Evolutionary conservation across 148 eudicot species (phyloP).

Genomic region (Dysphania ambrosioides): DNA sequence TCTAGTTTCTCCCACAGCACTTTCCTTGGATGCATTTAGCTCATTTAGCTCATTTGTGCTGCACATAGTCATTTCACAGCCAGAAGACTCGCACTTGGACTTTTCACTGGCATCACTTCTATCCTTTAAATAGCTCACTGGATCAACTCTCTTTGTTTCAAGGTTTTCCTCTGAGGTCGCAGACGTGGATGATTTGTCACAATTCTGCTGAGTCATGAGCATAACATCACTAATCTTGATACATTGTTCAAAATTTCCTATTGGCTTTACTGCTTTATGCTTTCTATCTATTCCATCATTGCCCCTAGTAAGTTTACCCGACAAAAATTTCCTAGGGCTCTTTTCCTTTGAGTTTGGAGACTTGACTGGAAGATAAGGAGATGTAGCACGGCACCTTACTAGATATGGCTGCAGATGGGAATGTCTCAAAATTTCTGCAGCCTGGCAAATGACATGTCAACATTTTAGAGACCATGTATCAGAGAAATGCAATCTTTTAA

Average conservation of each 20-base stretch:
- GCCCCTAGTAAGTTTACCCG: slow-evolving; percentile 38
- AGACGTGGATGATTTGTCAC: slow-evolving; percentile 36
- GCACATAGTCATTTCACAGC: slow-evolving; percentile 37
- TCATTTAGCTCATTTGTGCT: slow-evolving; percentile 41
- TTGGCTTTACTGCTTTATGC: slow-evolving; percentile 33
- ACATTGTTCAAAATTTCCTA: slow-evolving; percentile 31
- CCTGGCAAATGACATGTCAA: slow-evolving; percentile 35
- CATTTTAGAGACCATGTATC: slow-evolving; percentile 7
- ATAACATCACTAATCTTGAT: slow-evolving; percentile 23
- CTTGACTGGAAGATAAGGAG: slow-evolving; percentile 80
- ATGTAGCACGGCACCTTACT: slow-evolving; percentile 61
- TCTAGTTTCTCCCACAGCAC: slow-evolving; percentile 23
- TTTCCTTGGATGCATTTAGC: slow-evolving; percentile 38
- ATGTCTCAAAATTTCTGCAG: slow-evolving; percentile 84
- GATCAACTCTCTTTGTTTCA: slow-evolving; percentile 84
- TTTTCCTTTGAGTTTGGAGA: slow-evolving; percentile 66
- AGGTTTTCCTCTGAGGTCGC: slow-evolving; percentile 48
- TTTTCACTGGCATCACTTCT: slow-evolving; percentile 51
- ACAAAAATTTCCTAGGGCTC: slow-evolving; percentile 44
- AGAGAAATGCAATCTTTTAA: slow-evolving; percentile 15
- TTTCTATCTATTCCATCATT: slow-evolving; percentile 40
- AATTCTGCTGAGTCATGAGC: slow-evolving; percentile 30
- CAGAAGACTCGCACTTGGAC: slow-evolving; percentile 48
- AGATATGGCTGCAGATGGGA: slow-evolving; percentile 82
- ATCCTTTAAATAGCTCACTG: slow-evolving; percentile 58